Percentiles rank a stretch among this genome's conserved stretches.
Conservation (phyloP, 352 stramenopile species). For the Phytophthora idaei region DNA sequence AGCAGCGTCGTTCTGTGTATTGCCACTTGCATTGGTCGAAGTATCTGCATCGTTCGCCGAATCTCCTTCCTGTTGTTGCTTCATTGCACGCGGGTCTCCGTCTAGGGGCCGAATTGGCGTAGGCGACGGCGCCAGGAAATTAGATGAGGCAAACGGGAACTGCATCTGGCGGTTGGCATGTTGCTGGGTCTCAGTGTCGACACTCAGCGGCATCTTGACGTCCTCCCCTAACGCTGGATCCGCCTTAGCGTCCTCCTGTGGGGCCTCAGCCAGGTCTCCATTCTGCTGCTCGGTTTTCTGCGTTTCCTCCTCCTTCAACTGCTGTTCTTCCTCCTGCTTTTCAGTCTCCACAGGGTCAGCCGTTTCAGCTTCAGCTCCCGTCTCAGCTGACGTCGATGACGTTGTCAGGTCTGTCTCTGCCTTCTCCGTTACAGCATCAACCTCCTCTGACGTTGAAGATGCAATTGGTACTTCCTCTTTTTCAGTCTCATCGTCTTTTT, state of each 20-base stretch:
- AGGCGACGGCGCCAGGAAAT: constrained; percentile 67
- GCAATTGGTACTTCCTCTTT: constrained; percentile 1
- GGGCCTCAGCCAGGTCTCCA: constrained; percentile 1
- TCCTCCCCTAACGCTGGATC: constrained; percentile 2
- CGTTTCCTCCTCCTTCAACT: constrained; percentile 12
- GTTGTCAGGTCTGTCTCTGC: constrained; percentile 4
- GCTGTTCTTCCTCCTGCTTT: not conserved
- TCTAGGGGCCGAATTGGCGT: constrained; percentile 78
- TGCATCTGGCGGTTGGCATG: constrained; percentile 38
- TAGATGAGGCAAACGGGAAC: constrained; percentile 65
- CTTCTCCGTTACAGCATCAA: constrained; percentile 1
- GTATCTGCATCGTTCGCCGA: constrained; percentile 1
- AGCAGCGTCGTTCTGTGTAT: constrained; percentile 20
- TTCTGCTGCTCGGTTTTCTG: constrained; percentile 1
- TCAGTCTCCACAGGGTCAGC: constrained; percentile 1
- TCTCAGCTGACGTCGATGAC: constrained; percentile 9
- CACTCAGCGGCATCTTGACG: constrained; percentile 4
- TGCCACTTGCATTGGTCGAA: constrained; percentile 3
- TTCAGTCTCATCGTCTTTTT: not conserved
- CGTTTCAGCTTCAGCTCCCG: constrained; percentile 1
- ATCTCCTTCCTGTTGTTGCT: constrained; percentile 30
- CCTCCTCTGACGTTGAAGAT: not conserved
- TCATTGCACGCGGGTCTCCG: constrained; percentile 61
- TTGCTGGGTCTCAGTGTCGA: constrained; percentile 24
- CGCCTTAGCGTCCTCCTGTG: not conserved